Conservation (phyloP, 768 basidiomycete genomes). For the Paxillus involutus region DNA sequence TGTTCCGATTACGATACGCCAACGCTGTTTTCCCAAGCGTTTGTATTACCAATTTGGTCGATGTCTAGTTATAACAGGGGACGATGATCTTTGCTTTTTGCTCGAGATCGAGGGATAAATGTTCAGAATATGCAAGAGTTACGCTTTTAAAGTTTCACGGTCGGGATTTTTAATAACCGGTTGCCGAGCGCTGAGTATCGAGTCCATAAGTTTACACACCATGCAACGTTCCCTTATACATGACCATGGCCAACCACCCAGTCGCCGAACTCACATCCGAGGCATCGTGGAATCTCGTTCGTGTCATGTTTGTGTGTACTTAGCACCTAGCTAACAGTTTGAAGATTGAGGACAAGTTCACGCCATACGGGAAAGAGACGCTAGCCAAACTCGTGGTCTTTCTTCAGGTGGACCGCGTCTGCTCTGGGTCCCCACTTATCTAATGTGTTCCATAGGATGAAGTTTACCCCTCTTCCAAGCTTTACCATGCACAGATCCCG, state of each 20-base stretch:
- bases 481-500: conserved; percentile 84
- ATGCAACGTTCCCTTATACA: background rate
- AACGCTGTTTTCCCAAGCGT: conserved; percentile 6
- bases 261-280: conserved; percentile 77
- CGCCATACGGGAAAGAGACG: conserved; percentile 83
- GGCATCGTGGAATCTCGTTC: conserved; percentile 85
- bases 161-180: conserved; percentile 7
- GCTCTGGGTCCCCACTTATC: background rate
- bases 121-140: too few species aligned
- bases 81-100: background rate
- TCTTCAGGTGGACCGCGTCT: conserved; percentile 58
- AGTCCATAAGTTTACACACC: background rate
- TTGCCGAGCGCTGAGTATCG: background rate
- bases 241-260: conserved; percentile 62
- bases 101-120: too few species aligned
- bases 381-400: conserved; percentile 83
- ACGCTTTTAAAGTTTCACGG: too few species aligned
- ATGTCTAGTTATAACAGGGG: background rate
- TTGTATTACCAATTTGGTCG: conserved; percentile 4
- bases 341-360: conserved; percentile 91
- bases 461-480: conserved; percentile 72
- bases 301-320: conserved; percentile 16
- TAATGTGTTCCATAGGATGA: conserved; percentile 61
- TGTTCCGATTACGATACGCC: background rate
- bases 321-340: conserved; percentile 5